Evolutionary conservation across 2,329 filamentous ascomycete species (phyloP).

Genomic region (Myriosclerotinia curreyana): DNA sequence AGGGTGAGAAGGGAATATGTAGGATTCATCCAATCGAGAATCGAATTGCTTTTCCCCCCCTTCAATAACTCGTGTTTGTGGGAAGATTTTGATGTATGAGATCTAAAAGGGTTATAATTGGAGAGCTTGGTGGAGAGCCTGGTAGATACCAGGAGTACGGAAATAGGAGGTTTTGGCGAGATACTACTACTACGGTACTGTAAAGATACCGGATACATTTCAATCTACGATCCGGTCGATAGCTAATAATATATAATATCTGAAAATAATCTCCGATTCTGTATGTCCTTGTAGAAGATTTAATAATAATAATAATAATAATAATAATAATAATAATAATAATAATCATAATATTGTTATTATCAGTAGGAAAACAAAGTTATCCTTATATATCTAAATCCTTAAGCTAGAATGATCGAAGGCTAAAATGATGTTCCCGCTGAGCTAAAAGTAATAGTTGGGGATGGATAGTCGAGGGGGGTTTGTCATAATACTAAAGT

Average conservation of each 20-base stretch:
- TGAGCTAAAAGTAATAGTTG: too few relatives aligned
- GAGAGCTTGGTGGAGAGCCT: too few relatives aligned
- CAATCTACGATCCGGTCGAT: not conserved
- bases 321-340: too few relatives aligned
- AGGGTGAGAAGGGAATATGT: not conserved
- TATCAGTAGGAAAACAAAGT: too few relatives aligned
- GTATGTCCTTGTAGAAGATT: not conserved
- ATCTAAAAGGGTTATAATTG: not conserved
- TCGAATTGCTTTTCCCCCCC: conserved; percentile 7
- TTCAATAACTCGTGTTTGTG: not conserved
- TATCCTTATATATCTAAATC: too few relatives aligned
- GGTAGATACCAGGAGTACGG: not conserved
- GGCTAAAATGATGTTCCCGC: too few relatives aligned
- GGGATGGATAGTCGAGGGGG: too few relatives aligned
- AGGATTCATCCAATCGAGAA: too few relatives aligned
- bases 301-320: too few relatives aligned
- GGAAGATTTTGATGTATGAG: not conserved
- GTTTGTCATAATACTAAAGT: too few relatives aligned
- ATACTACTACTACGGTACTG: not conserved
- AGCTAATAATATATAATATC: not conserved
- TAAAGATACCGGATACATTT: not conserved
- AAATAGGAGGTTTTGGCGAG: conserved; percentile 8
- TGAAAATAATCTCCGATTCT: not conserved
- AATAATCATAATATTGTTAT: too few relatives aligned
- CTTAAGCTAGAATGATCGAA: too few relatives aligned